Conservation (phyloP, 805 yeast species). For the Zygoascus flipseniorum region DNA sequence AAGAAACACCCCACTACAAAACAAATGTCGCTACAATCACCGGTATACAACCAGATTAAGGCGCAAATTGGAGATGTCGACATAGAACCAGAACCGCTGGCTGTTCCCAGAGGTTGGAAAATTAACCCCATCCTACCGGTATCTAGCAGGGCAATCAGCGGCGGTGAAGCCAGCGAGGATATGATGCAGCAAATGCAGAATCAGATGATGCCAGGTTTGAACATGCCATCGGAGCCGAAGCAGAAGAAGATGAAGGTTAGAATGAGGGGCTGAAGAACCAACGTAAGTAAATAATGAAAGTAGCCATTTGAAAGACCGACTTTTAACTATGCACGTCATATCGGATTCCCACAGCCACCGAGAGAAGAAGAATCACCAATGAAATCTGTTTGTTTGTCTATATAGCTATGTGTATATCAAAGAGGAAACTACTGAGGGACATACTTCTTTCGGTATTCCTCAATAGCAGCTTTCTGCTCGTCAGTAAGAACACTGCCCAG, state of each 20-base stretch:
- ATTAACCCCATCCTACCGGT: constrained; percentile 88
- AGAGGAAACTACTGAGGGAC: constrained; percentile 15
- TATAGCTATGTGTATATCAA: too few species aligned
- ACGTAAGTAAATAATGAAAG: too few species aligned
- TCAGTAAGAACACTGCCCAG: constrained; percentile 28
- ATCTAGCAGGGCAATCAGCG: constrained; percentile 69
- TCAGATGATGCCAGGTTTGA: constrained; percentile 22
- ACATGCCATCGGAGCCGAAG: constrained; percentile 13
- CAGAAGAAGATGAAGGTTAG: constrained; percentile 21
- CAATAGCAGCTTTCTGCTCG: constrained; percentile 22
- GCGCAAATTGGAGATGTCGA: constrained; percentile 13
- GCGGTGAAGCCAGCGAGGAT: constrained; percentile 67
- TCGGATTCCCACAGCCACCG: too few species aligned
- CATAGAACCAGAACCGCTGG: constrained; percentile 37
- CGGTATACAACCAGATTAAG: constrained; percentile 14
- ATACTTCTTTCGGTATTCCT: constrained; percentile 24
- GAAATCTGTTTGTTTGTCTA: too few species aligned
- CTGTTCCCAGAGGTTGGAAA: constrained; percentile 75
- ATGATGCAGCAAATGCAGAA: constrained; percentile 23
- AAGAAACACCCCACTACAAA: constrained; percentile 62
- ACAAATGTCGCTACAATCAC: constrained; percentile 48
- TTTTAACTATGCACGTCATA: too few species aligned
- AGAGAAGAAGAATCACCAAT: too few species aligned
- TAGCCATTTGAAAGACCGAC: too few species aligned
- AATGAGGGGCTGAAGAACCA: neutral